A percentile compares a stretch with the other conserved stretches of the same genome.
phyloP scores from a whole-genome alignment of 2,329 filamentous ascomycete genomes.

The Didymella exigua region DNA sequence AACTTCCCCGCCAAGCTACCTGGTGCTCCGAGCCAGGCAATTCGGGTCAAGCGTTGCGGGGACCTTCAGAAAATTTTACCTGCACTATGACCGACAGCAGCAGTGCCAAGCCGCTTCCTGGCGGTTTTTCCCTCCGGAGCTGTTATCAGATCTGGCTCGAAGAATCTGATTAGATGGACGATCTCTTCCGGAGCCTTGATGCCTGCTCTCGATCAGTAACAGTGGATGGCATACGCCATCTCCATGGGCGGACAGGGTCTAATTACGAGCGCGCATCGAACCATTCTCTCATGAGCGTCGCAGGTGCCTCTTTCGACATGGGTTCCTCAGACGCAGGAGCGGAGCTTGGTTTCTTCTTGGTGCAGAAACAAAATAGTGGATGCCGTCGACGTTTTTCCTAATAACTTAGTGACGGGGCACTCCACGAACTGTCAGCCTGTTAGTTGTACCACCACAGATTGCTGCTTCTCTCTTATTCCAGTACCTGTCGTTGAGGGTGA shows the following conservation, averaged over 20 bases:
- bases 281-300: slow-evolving; percentile 37
- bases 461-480: background rate
- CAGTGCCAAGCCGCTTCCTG: slow-evolving; percentile 18
- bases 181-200: slow-evolving; percentile 22
- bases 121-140: slow-evolving; percentile 17
- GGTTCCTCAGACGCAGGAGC: slow-evolving; percentile 22
- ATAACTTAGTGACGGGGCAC: slow-evolving; percentile 9
- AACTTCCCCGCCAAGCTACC: slow-evolving; percentile 23
- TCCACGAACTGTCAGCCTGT: slow-evolving; percentile 5
- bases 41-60: slow-evolving; percentile 35
- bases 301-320: slow-evolving; percentile 26
- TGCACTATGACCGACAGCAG: slow-evolving; percentile 30
- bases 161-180: slow-evolving; percentile 32
- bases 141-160: slow-evolving; percentile 40
- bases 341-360: slow-evolving; percentile 24
- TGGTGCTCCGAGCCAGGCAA: slow-evolving; percentile 12
- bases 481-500: slow-evolving; percentile 6
- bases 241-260: slow-evolving; percentile 29
- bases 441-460: background rate
- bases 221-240: slow-evolving; percentile 23
- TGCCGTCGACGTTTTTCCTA: slow-evolving; percentile 24
- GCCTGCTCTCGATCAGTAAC: slow-evolving; percentile 18
- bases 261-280: slow-evolving; percentile 31
- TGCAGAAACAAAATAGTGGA: slow-evolving; percentile 28
- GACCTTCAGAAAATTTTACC: slow-evolving; percentile 34